These are phyloP conservation scores for Alnus glutinosa DNA, from an alignment of 306 rosid species.

Conservation along the genomic window DNA sequence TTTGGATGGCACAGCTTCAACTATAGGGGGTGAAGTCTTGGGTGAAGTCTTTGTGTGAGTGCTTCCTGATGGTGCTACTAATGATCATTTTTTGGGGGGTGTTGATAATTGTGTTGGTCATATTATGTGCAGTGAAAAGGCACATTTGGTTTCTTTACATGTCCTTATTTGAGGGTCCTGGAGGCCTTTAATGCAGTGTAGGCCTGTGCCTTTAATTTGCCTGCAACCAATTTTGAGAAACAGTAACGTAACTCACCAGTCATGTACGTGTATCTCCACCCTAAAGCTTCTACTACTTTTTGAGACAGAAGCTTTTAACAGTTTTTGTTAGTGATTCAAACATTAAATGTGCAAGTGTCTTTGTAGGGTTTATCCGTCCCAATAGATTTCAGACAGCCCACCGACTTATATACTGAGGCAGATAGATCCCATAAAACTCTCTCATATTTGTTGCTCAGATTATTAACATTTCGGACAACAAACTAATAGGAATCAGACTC, in stretches of 20 bases:
- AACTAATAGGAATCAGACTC: too few relatives aligned
- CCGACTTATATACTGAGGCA: too few relatives aligned
- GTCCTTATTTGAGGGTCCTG: conserved; percentile 8
- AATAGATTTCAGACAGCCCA: too few relatives aligned
- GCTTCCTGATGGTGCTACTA: neutral
- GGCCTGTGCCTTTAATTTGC: neutral
- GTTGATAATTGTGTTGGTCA: neutral
- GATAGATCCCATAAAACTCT: too few relatives aligned
- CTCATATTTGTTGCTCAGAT: too few relatives aligned
- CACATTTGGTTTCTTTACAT: neutral
- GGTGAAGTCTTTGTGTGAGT: neutral
- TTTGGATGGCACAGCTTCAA: neutral
- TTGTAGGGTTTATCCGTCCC: too few relatives aligned
- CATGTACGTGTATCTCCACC: neutral
- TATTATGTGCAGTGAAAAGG: conserved; percentile 23
- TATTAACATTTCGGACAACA: too few relatives aligned
- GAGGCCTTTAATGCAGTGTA: neutral
- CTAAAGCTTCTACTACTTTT: too few relatives aligned
- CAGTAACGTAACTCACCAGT: neutral
- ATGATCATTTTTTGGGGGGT: neutral
- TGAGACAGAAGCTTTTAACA: too few relatives aligned
- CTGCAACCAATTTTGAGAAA: neutral
- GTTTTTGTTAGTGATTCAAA: too few relatives aligned
- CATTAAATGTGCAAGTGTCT: too few relatives aligned
- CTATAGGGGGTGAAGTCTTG: neutral